Base-by-base conservation (phyloP, 768 basidiomycete species). In the Termitomyces sp. region DNA sequence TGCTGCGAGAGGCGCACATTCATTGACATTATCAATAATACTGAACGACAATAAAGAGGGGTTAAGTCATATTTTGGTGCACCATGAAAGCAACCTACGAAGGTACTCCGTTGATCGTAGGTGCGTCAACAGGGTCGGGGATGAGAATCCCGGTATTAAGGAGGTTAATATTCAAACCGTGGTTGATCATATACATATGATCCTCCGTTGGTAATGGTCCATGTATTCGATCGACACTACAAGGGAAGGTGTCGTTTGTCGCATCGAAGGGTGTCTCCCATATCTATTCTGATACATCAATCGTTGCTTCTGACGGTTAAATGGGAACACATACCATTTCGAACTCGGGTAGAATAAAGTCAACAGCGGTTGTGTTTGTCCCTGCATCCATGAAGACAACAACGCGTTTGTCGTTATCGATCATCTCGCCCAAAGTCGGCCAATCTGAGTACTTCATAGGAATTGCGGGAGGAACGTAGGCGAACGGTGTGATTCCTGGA, bases 401-500 rank as follows among this genome's bases (percentile, higher is more conserved):
- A 5, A 89, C 78, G 5, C 82, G 77, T 63, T 78, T 84, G 5
- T 81, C 83, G 40, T 67, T 74, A 65, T 84, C 80, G 57, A 88
- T 83, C 68, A 89, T 69, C n/a, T 79, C 68, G 1, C 84, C 82
- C 5, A 89, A 70, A 0, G 85, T 85, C 1, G 86, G 87, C 85
- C 87, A 90, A 48, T 81, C 75, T 12, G 70, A 66, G 17, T 72
- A 66, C 35, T 73, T 73, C 56, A 82, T 67, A 0, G 78, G 75
- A 0, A 77, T 62, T 0, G 72, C 65, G 0, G 82, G 75, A 0
- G 86, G 86, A 5, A 82, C 75, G 60, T 81, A 87, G 2, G 78
- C 76, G 17, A 77, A 59, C 0, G 75, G 70, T 1, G 76, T 73
- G 17, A 81, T 75, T 1, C 77, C 79, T 78, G 11, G 6, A 23